Base-by-base conservation (phyloP, 495 filamentous ascomycete species). In the Recurvomyces mirabilis region DNA sequence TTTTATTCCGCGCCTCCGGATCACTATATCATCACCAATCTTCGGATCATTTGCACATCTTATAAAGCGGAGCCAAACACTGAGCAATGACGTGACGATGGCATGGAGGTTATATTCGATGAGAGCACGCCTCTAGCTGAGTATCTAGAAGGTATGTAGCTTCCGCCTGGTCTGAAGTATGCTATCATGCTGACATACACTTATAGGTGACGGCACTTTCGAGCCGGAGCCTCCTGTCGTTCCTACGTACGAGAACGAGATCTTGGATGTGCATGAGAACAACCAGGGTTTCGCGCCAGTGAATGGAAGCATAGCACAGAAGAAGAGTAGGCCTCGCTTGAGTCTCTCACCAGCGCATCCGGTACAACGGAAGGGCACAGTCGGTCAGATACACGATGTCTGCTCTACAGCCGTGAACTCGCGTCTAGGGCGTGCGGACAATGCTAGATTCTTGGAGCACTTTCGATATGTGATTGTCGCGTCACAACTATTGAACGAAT, bases 381-480 rank as follows among this genome's bases (percentile, higher is more conserved):
- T 81, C 11, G 65, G 65, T 35, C 68, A 62, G 40, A 52, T 81
- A 42, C 74, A 77, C 52, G 63, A 67, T 52, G 66, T 71, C 23
- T 82, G 71, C 58, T 76, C 77, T 50, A 77, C 81, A 69, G 73
- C 73, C 10, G 71, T 84, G 32, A 88, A 85, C 52, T 81, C 84
- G 31, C 77, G 80, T 41, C 73, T 95, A 49, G 81, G 84, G 28
- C 73, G 80, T 51, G 78, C 77, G 43, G 87, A 94, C 49, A 94
- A 91, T 56, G 71, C 80, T 48, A 74, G 77, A 33, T 98, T 98
- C 55, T 72, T 98, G 36, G 91, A 98, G 68, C 82, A 89, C 54
- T 95, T 96, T 43, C 82, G 91, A 19, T 96, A 96, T 59, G 81
- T 87, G 24, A 89, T 98, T 47, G 80, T 96, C 38, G 87, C 89